Percentiles rank a stretch among this genome's conserved stretches.
These are phyloP conservation scores for Gardenia jasminoides DNA, from an alignment of 257 asterid genomes.

Conservation along the genomic window DNA sequence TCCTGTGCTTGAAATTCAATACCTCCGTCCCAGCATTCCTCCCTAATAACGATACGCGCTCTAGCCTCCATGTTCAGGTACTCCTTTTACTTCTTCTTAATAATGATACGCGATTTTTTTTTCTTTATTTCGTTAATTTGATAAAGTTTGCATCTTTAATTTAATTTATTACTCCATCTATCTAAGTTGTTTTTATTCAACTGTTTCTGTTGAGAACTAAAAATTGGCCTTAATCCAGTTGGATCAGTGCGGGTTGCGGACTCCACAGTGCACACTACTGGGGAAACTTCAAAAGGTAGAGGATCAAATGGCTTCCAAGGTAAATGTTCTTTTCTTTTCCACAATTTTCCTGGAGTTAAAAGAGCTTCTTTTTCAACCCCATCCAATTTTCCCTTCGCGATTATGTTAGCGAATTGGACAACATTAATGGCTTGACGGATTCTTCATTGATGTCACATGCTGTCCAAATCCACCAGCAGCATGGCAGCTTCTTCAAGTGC, in stretches of 20 bases:
- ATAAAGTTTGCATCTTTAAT: background rate
- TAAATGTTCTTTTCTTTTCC: slow-evolving; percentile 5
- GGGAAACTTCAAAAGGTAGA: slow-evolving; percentile 67
- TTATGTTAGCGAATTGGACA: background rate
- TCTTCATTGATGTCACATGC: background rate
- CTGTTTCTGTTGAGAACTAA: slow-evolving; percentile 11
- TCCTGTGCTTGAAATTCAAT: slow-evolving; percentile 44
- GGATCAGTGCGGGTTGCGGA: slow-evolving; percentile 65
- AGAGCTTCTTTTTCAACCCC: background rate
- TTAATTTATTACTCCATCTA: background rate
- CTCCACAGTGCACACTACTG: slow-evolving; percentile 77
- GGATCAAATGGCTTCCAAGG: slow-evolving; percentile 55
- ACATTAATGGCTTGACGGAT: background rate
- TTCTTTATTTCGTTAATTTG: background rate
- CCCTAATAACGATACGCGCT: slow-evolving; percentile 23
- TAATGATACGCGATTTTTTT: slow-evolving; percentile 1
- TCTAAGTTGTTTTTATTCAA: background rate
- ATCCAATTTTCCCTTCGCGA: background rate
- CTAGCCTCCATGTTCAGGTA: slow-evolving; percentile 86
- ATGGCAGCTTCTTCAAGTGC: too few relatives aligned
- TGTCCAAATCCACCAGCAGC: too few relatives aligned
- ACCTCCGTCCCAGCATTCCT: slow-evolving; percentile 30
- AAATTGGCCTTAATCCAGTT: slow-evolving; percentile 43
- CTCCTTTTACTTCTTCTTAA: background rate
- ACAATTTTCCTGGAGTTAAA: too few relatives aligned